Conservation (phyloP, 768 basidiomycete species). For the Candolleomyces efflorescens region DNA sequence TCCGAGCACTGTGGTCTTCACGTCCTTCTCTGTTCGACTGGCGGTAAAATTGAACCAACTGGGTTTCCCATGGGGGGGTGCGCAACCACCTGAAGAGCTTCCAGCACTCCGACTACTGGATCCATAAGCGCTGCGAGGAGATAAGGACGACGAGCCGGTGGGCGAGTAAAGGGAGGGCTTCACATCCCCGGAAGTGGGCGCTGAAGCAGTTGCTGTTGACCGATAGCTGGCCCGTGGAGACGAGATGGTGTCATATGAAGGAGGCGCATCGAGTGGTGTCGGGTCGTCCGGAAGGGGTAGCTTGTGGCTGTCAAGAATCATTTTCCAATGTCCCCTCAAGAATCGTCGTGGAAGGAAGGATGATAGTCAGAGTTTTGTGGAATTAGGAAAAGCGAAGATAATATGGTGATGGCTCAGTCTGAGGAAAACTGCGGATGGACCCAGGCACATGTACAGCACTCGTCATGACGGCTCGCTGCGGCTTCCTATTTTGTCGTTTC, state of each 20-base stretch:
- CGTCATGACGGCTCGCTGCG: too few species aligned
- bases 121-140: too few species aligned
- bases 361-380: too few species aligned
- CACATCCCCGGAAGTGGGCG: too few species aligned
- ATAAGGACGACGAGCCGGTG: too few species aligned
- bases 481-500: too few species aligned
- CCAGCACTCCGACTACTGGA: background rate
- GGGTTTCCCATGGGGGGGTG: background rate
- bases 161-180: too few species aligned
- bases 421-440: too few species aligned
- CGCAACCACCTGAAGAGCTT: background rate
- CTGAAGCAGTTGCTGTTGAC: too few species aligned
- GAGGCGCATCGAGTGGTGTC: slow-evolving; percentile 34
- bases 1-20: slow-evolving; percentile 46
- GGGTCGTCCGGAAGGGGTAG: slow-evolving; percentile 33
- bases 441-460: too few species aligned
- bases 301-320: slow-evolving; percentile 17
- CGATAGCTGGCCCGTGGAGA: background rate
- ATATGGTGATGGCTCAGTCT: too few species aligned
- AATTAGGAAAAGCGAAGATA: too few species aligned
- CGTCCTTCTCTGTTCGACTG: slow-evolving; percentile 40
- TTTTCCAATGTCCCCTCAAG: background rate
- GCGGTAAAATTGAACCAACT: slow-evolving; percentile 34
- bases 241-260: slow-evolving; percentile 32
- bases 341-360: background rate